A percentile compares a stretch with the other conserved stretches of the same genome.
Evolutionary conservation across 106 monocot genomes (phyloP).

Genomic region (Posidonia australis): DNA sequence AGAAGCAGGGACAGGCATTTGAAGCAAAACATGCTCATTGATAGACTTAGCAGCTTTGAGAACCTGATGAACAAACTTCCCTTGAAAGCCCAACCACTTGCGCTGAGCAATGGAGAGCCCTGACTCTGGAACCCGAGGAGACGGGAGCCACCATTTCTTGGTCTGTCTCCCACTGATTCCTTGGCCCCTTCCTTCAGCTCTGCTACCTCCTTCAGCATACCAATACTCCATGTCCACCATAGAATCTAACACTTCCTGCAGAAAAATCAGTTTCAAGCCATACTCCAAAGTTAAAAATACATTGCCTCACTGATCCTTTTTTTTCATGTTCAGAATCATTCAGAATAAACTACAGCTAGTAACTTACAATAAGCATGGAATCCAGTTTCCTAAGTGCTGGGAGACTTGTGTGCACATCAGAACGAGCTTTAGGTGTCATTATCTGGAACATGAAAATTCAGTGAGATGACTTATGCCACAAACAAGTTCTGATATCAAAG

Average conservation of each 20-base stretch:
- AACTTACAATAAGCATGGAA: slow-evolving; percentile 75
- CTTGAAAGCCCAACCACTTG: slow-evolving; percentile 68
- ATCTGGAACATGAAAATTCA: slow-evolving; percentile 39
- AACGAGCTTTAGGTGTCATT: slow-evolving; percentile 84
- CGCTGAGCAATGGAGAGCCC: slow-evolving; percentile 62
- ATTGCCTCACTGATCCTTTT: not conserved
- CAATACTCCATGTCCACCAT: slow-evolving; percentile 83
- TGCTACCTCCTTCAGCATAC: slow-evolving; percentile 70
- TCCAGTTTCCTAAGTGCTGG: slow-evolving; percentile 96
- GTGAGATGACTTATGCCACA: not conserved
- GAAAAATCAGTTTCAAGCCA: not conserved
- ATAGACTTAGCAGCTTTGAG: slow-evolving; percentile 92
- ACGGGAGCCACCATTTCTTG: slow-evolving; percentile 97
- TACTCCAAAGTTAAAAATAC: not conserved
- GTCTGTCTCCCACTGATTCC: slow-evolving; percentile 12
- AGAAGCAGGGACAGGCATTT: slow-evolving; percentile 59
- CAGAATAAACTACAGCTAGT: not conserved
- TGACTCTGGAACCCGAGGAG: slow-evolving; percentile 55
- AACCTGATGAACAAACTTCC: slow-evolving; percentile 69
- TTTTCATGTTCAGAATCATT: not conserved
- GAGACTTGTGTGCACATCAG: slow-evolving; percentile 68
- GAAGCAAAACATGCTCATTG: slow-evolving; percentile 73
- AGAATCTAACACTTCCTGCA: slow-evolving; percentile 86
- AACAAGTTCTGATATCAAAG: not conserved
- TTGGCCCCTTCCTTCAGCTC: slow-evolving; percentile 24